These are phyloP conservation scores for Glonium stellatum DNA, from an alignment of 495 filamentous ascomycete species.

Conservation along the genomic window DNA sequence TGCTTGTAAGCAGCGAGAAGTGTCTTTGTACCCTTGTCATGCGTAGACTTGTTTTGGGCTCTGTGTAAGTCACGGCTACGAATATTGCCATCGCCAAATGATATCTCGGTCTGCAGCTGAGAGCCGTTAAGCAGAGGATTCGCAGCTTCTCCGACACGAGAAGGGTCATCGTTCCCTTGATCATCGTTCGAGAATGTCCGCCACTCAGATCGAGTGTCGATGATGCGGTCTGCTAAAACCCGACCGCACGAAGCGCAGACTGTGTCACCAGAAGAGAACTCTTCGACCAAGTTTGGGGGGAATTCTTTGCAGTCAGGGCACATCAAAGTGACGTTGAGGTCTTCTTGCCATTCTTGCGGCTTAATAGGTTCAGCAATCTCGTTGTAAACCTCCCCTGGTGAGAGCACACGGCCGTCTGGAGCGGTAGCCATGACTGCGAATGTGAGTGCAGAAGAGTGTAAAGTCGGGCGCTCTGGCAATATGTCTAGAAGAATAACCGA, in stretches of 20 bases:
- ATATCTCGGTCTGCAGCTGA: constrained; percentile 86
- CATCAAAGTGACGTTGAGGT: constrained; percentile 74
- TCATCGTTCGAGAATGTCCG: constrained; percentile 98
- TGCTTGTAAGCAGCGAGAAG: constrained; percentile 79
- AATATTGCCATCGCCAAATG: constrained; percentile 61
- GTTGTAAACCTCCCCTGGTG: constrained; percentile 36
- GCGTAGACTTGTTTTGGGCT: constrained; percentile 75
- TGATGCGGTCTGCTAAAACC: constrained; percentile 83
- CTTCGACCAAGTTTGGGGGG: constrained; percentile 87
- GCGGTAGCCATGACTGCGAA: constrained; percentile 10
- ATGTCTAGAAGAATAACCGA: too few species aligned
- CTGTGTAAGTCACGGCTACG: constrained; percentile 73
- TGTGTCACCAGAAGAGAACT: constrained; percentile 84
- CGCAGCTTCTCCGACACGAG: constrained; percentile 87
- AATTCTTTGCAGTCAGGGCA: constrained; percentile 87
- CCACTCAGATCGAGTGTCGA: constrained; percentile 96
- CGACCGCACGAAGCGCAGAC: constrained; percentile 87
- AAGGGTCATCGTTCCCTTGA: constrained; percentile 86
- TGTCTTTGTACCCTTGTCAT: constrained; percentile 78
- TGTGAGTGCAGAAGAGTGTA: too few species aligned
- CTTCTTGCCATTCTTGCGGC: constrained; percentile 54
- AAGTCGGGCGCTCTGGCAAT: too few species aligned
- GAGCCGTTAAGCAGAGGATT: constrained; percentile 85
- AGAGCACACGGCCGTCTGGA: constrained; percentile 32
- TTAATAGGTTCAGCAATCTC: constrained; percentile 19